phyloP scores from a whole-genome alignment of 2,329 filamentous ascomycete species.

The Cordyceps farinosa region DNA sequence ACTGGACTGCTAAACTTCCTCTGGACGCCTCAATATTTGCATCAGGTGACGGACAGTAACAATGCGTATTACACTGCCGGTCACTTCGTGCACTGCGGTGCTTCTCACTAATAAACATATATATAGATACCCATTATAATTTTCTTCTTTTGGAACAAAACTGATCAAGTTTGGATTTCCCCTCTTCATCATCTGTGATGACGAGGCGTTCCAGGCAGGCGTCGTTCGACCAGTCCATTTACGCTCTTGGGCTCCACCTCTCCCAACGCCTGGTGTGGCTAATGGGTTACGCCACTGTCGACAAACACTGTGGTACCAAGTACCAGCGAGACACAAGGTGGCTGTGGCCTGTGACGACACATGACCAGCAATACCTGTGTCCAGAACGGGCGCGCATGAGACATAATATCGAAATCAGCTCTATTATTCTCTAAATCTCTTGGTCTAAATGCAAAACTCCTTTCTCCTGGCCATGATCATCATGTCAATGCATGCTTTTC shows the following conservation, averaged over 20 bases:
- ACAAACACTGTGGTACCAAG: too few species aligned
- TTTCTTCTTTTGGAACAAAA: not conserved
- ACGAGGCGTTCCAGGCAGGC: not conserved
- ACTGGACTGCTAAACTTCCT: not conserved
- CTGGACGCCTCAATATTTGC: not conserved
- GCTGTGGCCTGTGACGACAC: not conserved
- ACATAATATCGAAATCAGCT: not conserved
- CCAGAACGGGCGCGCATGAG: not conserved
- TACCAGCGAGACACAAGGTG: not conserved
- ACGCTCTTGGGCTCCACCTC: too few species aligned
- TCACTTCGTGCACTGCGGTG: not conserved
- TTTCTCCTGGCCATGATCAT: not conserved
- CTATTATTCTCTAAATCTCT: not conserved
- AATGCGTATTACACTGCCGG: not conserved
- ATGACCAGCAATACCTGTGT: not conserved
- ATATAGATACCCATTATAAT: not conserved
- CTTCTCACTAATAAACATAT: not conserved
- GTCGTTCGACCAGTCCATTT: too few species aligned
- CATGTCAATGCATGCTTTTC: not conserved
- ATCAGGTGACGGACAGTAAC: slow-evolving; percentile 7
- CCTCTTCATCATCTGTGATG: not conserved
- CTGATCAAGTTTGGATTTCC: not conserved
- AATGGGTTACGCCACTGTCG: not conserved
- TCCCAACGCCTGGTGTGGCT: not conserved
- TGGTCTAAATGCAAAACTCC: not conserved